Evolutionary conservation across 1,284 basidiomycete genomes (phyloP).

Genomic region (Phaffia rhodozyma): DNA sequence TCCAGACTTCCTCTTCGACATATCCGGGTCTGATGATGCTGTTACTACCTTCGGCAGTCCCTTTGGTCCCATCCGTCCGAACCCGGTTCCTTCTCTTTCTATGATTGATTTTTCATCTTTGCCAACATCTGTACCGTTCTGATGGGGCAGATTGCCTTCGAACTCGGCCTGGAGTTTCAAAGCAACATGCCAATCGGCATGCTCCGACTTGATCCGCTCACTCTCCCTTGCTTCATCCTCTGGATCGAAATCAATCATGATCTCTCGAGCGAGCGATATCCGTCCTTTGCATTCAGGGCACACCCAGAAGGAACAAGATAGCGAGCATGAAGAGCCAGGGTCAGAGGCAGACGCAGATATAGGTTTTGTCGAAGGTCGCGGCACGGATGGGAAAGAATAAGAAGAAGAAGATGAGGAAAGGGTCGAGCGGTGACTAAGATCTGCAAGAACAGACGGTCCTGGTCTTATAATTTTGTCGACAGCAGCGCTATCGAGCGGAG

Average conservation of each 20-base stretch:
- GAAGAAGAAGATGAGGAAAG: too few relatives aligned
- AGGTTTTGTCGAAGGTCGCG: too few relatives aligned
- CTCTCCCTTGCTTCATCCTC: conserved; percentile 34
- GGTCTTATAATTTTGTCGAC: too few relatives aligned
- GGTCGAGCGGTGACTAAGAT: too few relatives aligned
- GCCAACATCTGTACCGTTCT: conserved; percentile 11
- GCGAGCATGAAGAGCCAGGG: too few relatives aligned
- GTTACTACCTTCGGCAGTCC: neutral
- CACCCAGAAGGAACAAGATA: neutral
- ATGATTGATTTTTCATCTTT: neutral
- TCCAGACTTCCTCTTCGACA: conserved; percentile 18
- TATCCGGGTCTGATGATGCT: conserved; percentile 24
- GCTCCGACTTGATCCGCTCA: conserved; percentile 50
- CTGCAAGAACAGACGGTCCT: too few relatives aligned
- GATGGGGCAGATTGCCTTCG: conserved; percentile 6
- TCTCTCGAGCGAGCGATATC: conserved; percentile 10
- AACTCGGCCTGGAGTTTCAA: conserved; percentile 47
- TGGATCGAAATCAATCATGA: conserved; percentile 20
- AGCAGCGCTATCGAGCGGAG: too few relatives aligned
- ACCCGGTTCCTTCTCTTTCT: conserved; percentile 7
- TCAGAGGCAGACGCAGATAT: too few relatives aligned
- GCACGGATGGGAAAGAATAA: too few relatives aligned
- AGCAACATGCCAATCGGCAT: conserved; percentile 77
- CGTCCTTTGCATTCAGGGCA: conserved; percentile 20
- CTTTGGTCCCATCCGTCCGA: neutral